Evolutionary conservation across 1,284 basidiomycete species (phyloP), one percentile per base, ranked within the genome.

Genomic region (Leucoagaricus sp.): DNA sequence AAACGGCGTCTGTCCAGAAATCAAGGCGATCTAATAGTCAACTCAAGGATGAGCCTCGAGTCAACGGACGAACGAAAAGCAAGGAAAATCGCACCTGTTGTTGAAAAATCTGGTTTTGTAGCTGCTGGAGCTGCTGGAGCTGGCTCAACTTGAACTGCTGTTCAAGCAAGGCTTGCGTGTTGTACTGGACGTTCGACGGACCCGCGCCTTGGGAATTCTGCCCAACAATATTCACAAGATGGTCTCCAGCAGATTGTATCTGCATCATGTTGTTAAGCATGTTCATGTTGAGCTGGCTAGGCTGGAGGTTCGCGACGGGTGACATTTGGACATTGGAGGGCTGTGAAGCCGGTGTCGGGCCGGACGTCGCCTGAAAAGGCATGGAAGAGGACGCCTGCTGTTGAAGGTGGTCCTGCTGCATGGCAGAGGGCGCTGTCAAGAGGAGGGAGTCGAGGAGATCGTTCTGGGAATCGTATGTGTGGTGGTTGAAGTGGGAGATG

Each of bases 91-190:
- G 48, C 25, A 86, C 90, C 84, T 92, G 90, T 67, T 92, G 90
- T 64, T 92, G 90, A 57, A 93, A 87, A 58, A 93, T 90, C 75
- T 91, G 87, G 56, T 84, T 85, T 66, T 92, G 90, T 1, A 91
- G 75, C 65, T 90, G 86, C 64, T 89, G 88, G 3, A 91, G 74
- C 66, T 90, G 87, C 57, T 91, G 88, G 2, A 92, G 72, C 67
- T 89, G 87, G 1, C 80, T 79, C 46, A 91, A 75, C 67, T 86
- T 87, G 70, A 88, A 80, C 67, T 90, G 87, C 63, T 89, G 77
- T 63, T 78, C 76, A 21, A 53, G 34, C 6, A 78, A 62, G 45
- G 73, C 45, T 23, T 50, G 53, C 4, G 55, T 40, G 40, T 45
- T 59, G 41, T 54, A 59, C 25, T 49, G 38, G 28, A 34, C 17